These are phyloP conservation scores for Polyplosphaeria fusca DNA, from an alignment of 495 filamentous ascomycete genomes.

Conservation along the genomic window DNA sequence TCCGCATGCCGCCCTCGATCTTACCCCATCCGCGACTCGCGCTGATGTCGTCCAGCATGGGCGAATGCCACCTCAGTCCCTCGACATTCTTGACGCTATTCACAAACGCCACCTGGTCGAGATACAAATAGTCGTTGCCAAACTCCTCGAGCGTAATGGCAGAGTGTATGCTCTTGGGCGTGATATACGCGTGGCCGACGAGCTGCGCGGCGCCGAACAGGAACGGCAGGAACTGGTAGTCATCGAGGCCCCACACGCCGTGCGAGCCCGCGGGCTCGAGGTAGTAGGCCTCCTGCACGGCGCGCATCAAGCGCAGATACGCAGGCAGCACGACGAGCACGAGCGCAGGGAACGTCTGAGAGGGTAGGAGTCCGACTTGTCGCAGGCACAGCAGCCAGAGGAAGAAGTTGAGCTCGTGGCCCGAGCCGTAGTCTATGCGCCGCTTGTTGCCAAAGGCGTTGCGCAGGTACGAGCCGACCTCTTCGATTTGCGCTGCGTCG, in stretches of 20 bases:
- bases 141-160: slow-evolving; percentile 81
- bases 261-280: slow-evolving; percentile 77
- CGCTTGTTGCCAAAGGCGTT: slow-evolving; percentile 80
- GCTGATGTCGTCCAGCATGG: slow-evolving; percentile 97
- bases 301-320: slow-evolving; percentile 78
- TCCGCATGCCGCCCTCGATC: slow-evolving; percentile 89
- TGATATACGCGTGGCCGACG: slow-evolving; percentile 79
- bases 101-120: slow-evolving; percentile 88
- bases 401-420: slow-evolving; percentile 94
- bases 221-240: slow-evolving; percentile 97
- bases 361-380: slow-evolving; percentile 65
- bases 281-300: slow-evolving; percentile 84
- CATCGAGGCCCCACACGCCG: slow-evolving; percentile 95
- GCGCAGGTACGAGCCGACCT: slow-evolving; percentile 74
- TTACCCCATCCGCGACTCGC: slow-evolving; percentile 89
- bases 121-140: slow-evolving; percentile 76
- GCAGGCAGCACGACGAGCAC: slow-evolving; percentile 74
- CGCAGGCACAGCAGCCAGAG: slow-evolving; percentile 90
- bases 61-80: slow-evolving; percentile 92
- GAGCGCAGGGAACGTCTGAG: slow-evolving; percentile 64
- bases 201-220: slow-evolving; percentile 91
- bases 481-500: slow-evolving; percentile 55
- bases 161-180: slow-evolving; percentile 83
- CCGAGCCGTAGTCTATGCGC: slow-evolving; percentile 95
- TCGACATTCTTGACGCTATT: slow-evolving; percentile 96